Base-by-base conservation (phyloP, 768 basidiomycete genomes). In the Auricularia sp. region DNA sequence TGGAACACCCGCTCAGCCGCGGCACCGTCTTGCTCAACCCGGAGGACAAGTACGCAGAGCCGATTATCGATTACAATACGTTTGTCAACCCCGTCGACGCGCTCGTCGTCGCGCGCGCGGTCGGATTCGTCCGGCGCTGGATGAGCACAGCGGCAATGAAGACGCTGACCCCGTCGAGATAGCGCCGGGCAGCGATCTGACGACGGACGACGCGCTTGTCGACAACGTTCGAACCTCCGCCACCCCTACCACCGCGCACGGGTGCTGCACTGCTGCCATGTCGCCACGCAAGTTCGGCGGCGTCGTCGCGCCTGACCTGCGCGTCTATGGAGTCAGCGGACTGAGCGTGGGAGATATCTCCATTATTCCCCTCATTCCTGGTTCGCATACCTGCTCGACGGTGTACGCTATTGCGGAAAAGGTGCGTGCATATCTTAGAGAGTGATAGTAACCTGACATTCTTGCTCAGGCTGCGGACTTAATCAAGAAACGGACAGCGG, bases 251-350 rank as follows among this genome's bases (percentile, higher is more conserved):
- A 59, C 70, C 63, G 65, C 73, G 75, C 63, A 71, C 70, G 34
- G 63, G 68, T 29, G 71, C 56, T 29, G 79, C 13, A 79, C 80
- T 2, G 77, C 76, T 61, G 70, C 77, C 1, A 82, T 84, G 79
- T 70, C 78, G 42, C 75, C 77, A 3, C 68, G 69, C 33, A 69
- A 67, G 10, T 66, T 67, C 14, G 78, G 78, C n/a, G 82, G 81
- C 47, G 81, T 82, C 5, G 79, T 83, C 61, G 78, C 80, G 68
- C 71, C 73, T 37, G 70, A 76, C 47, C 68, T 80, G 33, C 67
- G 70, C 11, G 81, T 83, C 1, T 77, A 83, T 67, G 81, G 81
- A 13, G 73, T 78, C 16, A 62, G 64, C 39, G 78, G 79, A 63
- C 69, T 83, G 35, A 72, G 81, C 58, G 76, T 78, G 36, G 70